Conservation (phyloP, 2,329 filamentous ascomycete species). For the Pyrenophora teres region DNA sequence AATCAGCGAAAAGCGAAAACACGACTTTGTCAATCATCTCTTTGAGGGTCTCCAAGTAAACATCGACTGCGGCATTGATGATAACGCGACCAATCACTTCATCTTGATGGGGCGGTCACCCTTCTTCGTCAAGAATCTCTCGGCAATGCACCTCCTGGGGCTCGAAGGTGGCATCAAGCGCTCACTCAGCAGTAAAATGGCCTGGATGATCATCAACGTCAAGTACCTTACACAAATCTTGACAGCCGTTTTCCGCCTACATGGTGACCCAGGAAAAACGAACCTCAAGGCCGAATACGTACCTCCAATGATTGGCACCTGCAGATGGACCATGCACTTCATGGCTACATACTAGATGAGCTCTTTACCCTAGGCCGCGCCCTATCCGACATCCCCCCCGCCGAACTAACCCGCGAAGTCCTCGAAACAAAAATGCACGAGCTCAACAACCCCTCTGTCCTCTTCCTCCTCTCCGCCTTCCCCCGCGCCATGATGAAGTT, state of each 20-base stretch:
- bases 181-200: conserved; percentile 71
- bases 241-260: conserved; percentile 58
- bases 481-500: conserved; percentile 46
- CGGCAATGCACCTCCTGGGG: conserved; percentile 78
- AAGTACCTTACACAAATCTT: conserved; percentile 69
- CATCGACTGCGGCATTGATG: conserved; percentile 81
- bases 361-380: conserved; percentile 45
- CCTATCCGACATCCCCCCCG: conserved; percentile 25
- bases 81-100: conserved; percentile 58
- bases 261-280: conserved; percentile 56
- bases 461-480: conserved; percentile 42
- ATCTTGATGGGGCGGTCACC: conserved; percentile 57
- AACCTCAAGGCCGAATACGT: conserved; percentile 39
- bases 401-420: conserved; percentile 45
- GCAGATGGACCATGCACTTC: conserved; percentile 76
- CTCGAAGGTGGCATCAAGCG: conserved; percentile 50
- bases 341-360: conserved; percentile 61
- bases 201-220: conserved; percentile 75
- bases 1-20: conserved; percentile 34
- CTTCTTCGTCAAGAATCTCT: conserved; percentile 76
- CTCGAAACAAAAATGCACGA: conserved; percentile 33
- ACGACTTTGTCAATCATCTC: conserved; percentile 66
- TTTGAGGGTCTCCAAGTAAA: conserved; percentile 57
- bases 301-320: conserved; percentile 63
- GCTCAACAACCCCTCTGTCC: conserved; percentile 43